Evolutionary conservation across 2,329 filamentous ascomycete genomes (phyloP).

Genomic region (Elsinoe fawcettii): DNA sequence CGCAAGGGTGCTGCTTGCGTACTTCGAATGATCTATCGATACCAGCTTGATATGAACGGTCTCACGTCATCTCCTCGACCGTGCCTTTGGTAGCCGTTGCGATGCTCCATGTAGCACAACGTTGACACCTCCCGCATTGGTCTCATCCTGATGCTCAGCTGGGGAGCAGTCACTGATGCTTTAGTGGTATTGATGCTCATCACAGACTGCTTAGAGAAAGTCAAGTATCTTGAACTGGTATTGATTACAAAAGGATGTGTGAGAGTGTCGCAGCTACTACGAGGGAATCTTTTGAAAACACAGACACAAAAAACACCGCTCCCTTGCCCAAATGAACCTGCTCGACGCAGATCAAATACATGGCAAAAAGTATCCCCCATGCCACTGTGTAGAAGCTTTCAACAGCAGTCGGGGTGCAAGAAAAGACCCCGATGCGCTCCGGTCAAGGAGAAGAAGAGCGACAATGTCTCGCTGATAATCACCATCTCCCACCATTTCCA

Average conservation of each 20-base stretch:
- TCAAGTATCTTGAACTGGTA: slow-evolving; percentile 1
- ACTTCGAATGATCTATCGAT: too few species aligned
- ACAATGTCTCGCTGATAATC: not conserved
- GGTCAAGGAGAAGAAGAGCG: slow-evolving; percentile 7
- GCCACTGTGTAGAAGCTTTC: slow-evolving; percentile 11
- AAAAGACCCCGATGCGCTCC: not conserved
- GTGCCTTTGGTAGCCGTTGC: not conserved
- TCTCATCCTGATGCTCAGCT: too few species aligned
- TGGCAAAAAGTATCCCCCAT: slow-evolving; percentile 9
- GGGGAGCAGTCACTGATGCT: too few species aligned
- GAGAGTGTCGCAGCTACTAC: slow-evolving; percentile 15
- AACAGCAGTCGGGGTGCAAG: slow-evolving; percentile 6
- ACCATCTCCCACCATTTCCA: not conserved
- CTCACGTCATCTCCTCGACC: not conserved
- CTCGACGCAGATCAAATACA: slow-evolving; percentile 12
- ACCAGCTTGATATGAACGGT: not conserved
- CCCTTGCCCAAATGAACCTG: slow-evolving; percentile 10
- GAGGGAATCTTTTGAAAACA: slow-evolving; percentile 16
- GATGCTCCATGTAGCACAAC: not conserved
- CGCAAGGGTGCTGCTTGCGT: too few species aligned
- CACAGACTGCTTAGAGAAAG: not conserved
- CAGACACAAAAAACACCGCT: slow-evolving; percentile 15
- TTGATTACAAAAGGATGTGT: slow-evolving; percentile 15
- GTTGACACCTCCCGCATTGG: not conserved
- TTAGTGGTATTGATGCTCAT: not conserved